Evolutionary conservation across 352 stramenopile species (phyloP).

Genomic region (Pythium sukuiense): DNA sequence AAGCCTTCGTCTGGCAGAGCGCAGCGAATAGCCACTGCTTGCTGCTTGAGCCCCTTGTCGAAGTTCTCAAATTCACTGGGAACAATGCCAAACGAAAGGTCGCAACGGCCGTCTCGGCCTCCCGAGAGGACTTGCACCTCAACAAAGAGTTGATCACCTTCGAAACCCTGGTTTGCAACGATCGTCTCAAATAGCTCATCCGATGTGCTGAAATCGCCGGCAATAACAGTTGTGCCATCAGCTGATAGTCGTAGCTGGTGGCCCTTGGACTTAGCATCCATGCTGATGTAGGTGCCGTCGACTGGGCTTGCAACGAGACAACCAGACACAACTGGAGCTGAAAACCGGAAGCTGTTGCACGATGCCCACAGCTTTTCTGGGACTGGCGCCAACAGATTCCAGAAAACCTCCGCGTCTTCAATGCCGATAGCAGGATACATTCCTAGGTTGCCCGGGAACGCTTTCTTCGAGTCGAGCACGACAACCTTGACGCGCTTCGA

Average conservation of each 20-base stretch:
- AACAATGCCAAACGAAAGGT: conserved; percentile 62
- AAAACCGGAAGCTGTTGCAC: conserved; percentile 53
- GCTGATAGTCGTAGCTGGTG: conserved; percentile 43
- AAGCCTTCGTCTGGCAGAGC: conserved; percentile 38
- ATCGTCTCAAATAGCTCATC: conserved; percentile 62
- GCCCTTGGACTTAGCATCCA: conserved; percentile 61
- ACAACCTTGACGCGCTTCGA: conserved; percentile 38
- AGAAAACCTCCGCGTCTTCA: conserved; percentile 56
- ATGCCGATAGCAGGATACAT: conserved; percentile 65
- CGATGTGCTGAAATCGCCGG: conserved; percentile 47
- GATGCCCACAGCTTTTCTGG: conserved; percentile 64
- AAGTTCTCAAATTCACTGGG: conserved; percentile 35
- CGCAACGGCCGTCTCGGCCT: conserved; percentile 43
- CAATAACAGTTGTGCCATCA: conserved; percentile 55
- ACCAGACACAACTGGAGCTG: conserved; percentile 57
- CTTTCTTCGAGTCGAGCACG: conserved; percentile 24
- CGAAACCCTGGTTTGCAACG: conserved; percentile 50
- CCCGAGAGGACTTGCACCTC: conserved; percentile 57
- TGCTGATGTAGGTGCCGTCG: conserved; percentile 59
- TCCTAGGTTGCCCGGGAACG: conserved; percentile 22
- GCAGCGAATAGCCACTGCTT: conserved; percentile 39
- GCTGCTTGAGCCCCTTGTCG: conserved; percentile 7
- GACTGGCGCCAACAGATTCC: conserved; percentile 56
- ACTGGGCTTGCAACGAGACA: conserved; percentile 59
- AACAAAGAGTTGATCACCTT: conserved; percentile 50